These are phyloP conservation scores for Komagataella populi DNA, from an alignment of 805 yeast species.

Conservation along the genomic window DNA sequence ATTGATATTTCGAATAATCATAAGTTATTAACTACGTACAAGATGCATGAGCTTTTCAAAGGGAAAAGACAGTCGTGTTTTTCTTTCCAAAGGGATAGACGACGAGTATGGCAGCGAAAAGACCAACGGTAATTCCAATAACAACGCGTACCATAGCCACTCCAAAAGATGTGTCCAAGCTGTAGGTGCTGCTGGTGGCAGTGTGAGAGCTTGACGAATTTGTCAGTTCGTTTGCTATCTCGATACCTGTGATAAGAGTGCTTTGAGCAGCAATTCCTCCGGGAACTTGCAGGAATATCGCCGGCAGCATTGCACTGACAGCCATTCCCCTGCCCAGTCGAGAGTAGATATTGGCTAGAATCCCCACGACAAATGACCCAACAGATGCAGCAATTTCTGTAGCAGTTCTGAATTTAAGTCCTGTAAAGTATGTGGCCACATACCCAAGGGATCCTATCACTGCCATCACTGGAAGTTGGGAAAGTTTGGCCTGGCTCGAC, in stretches of 20 bases:
- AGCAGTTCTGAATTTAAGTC: conserved; percentile 51
- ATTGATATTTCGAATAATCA: too few relatives aligned
- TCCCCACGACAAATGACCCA: conserved; percentile 84
- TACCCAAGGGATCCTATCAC: conserved; percentile 69
- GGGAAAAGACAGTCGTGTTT: conserved; percentile 74
- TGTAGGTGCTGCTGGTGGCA: conserved; percentile 7
- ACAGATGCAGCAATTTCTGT: conserved; percentile 82
- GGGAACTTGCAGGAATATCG: conserved; percentile 88
- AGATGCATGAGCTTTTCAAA: conserved; percentile 20
- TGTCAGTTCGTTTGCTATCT: conserved; percentile 57
- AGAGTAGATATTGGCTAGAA: conserved; percentile 78
- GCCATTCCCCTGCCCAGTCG: conserved; percentile 85
- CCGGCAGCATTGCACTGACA: conserved; percentile 91
- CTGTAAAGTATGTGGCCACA: conserved; percentile 68
- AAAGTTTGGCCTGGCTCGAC: conserved; percentile 72
- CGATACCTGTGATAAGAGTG: conserved; percentile 67
- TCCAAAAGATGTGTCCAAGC: conserved; percentile 37
- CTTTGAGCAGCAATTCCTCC: conserved; percentile 90
- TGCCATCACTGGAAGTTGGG: conserved; percentile 77
- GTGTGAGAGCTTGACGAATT: conserved; percentile 16
- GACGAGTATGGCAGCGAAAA: conserved; percentile 79
- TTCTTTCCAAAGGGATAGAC: conserved; percentile 91
- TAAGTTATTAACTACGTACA: not conserved
- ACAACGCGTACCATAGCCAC: conserved; percentile 86
- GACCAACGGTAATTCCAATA: conserved; percentile 87